Conservation (phyloP, 345 rosid species). For the Acer yangbiense region DNA sequence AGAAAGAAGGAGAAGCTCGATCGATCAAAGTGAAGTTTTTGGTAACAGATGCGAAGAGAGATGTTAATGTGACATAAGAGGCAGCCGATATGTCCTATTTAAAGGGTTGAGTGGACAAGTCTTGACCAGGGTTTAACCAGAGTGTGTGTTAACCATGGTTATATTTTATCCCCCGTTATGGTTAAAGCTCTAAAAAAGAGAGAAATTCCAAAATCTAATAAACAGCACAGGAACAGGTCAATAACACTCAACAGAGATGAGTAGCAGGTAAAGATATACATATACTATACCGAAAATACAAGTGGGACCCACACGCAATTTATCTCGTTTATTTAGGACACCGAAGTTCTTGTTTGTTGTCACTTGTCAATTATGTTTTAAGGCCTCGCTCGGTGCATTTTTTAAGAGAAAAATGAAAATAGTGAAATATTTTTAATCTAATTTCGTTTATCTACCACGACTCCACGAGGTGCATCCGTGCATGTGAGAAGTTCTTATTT, state of each 20-base stretch:
- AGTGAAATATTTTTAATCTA: too few relatives aligned
- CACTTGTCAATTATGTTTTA: neutral
- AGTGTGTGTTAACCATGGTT: slow-evolving; percentile 34
- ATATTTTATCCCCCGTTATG: slow-evolving; percentile 24
- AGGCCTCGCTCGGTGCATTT: too few relatives aligned
- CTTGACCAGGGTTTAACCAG: slow-evolving; percentile 23
- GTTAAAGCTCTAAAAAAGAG: neutral
- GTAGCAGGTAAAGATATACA: neutral
- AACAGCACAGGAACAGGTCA: too few relatives aligned
- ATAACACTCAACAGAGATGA: too few relatives aligned
- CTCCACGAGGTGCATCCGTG: too few relatives aligned
- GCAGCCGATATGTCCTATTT: slow-evolving; percentile 10
- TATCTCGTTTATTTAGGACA: neutral
- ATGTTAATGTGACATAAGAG: neutral
- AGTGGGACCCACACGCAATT: neutral
- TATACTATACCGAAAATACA: neutral
- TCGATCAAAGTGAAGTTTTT: slow-evolving; percentile 5
- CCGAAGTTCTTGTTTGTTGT: neutral
- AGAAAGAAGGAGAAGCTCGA: neutral
- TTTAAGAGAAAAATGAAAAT: too few relatives aligned
- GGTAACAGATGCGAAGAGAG: too few relatives aligned
- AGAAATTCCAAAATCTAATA: neutral
- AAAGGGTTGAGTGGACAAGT: slow-evolving; percentile 4
- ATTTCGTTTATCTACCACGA: too few relatives aligned
- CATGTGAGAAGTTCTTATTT: too few relatives aligned